Evolutionary conservation across 345 rosid species (phyloP), one percentile per base, ranked within the genome.

Genomic region (Ricinus communis): DNA sequence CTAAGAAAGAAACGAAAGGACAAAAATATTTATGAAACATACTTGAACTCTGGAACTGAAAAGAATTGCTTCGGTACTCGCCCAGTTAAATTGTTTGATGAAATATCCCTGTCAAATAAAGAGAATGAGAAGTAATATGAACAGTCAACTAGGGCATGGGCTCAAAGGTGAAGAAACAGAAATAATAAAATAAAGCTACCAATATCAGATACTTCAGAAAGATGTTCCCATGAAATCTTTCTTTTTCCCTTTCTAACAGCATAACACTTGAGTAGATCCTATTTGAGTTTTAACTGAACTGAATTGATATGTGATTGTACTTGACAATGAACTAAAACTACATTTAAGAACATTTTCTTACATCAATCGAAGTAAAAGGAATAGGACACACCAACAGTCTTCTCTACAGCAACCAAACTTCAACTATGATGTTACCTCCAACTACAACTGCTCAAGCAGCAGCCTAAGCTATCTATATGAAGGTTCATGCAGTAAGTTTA

Each of bases 31-130:
- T 28, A 45, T n/a, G 62, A 43, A 73, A 65, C 60, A 83, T 85
- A 93, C 98, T 93, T 88, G 83, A 91, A 89, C 51, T 73, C 81
- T 31, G 89, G 86, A 60, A 86, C 76, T 10, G 89, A 82, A 74
- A 88, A 87, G 53, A 93, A 85, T 38, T 74, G 80, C 46, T 33
- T 11, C 5, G 97, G 97, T 78, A 93, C 79, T 78, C 67, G 82
- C 76, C 98, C 98, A 0, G 71, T 79, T 73, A 91, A 65, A 62
- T 86, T 76, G 70, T 90, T 93, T 21, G 85, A 83, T 47, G 98
- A 91, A 69, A 93, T 81, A 81, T 93, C 98, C 82, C 98, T 91
- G 87, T 45, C 31, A 76, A 51, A 52, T 40, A 58, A 75, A 61
- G 33, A 8, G 64, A 72, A 43, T 38, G 8, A 12, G 62, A 46